Percentiles rank a stretch among this genome's conserved stretches.
Evolutionary conservation across 768 basidiomycete genomes (phyloP).

Genomic region (Kwoniella sp.): DNA sequence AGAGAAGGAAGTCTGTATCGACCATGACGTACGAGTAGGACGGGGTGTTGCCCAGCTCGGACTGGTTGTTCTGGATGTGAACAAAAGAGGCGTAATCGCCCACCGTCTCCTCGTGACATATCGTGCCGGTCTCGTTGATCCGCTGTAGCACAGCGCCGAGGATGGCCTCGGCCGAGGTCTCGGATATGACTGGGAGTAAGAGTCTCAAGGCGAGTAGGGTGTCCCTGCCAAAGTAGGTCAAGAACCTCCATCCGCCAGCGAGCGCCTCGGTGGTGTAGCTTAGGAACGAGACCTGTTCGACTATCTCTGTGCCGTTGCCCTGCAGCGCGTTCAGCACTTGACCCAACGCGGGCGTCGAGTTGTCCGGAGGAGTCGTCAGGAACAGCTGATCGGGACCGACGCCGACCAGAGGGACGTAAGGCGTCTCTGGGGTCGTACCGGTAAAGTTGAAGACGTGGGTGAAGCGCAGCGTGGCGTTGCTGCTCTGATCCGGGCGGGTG

Average conservation of each 20-base stretch:
- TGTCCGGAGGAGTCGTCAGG: conserved; percentile 34
- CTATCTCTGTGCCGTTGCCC: conserved; percentile 35
- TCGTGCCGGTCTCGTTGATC: conserved; percentile 52
- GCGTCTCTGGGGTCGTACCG: conserved; percentile 44
- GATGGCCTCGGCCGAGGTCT: conserved; percentile 53
- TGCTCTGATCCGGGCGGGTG: conserved; percentile 36
- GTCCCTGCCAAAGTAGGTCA: conserved; percentile 53
- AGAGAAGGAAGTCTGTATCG: conserved; percentile 54
- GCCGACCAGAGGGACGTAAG: conserved; percentile 42
- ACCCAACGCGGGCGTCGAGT: conserved; percentile 39
- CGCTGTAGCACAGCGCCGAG: conserved; percentile 55
- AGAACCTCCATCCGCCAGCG: conserved; percentile 55
- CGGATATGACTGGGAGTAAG: conserved; percentile 52
- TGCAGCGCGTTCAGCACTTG: conserved; percentile 46
- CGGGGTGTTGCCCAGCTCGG: conserved; percentile 52
- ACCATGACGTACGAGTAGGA: conserved; percentile 52
- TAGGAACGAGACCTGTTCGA: conserved; percentile 52
- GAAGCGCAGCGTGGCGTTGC: conserved; percentile 37
- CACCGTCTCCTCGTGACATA: conserved; percentile 54
- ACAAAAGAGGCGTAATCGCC: conserved; percentile 53
- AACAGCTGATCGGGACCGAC: conserved; percentile 50
- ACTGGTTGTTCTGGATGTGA: conserved; percentile 52
- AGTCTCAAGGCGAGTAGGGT: conserved; percentile 54
- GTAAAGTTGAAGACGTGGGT: conserved; percentile 52
- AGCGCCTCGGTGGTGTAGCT: conserved; percentile 53